Percentiles rank a stretch among this genome's conserved stretches.
phyloP scores from a whole-genome alignment of 1,284 basidiomycete genomes.

The Ustilago lituana region DNA sequence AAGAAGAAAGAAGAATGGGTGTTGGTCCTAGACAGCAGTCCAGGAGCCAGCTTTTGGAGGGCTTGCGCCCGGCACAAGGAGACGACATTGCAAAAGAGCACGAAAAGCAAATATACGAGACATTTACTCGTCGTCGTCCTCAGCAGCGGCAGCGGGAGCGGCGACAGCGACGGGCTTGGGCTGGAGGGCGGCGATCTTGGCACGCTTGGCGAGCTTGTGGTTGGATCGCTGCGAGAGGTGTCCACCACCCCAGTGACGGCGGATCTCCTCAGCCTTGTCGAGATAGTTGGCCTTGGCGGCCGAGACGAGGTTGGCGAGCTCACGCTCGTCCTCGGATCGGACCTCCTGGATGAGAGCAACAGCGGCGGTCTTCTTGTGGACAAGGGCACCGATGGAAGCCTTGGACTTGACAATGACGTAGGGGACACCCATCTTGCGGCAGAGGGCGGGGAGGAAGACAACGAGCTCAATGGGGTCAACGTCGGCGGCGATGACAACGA shows the following conservation, averaged over 20 bases:
- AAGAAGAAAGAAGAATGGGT: conserved; percentile 16
- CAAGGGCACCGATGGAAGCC: conserved; percentile 93
- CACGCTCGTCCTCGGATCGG: conserved; percentile 90
- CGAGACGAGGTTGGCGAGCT: conserved; percentile 89
- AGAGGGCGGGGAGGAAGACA: conserved; percentile 95
- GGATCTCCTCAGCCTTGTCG: conserved; percentile 93
- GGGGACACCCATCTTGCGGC: conserved; percentile 98
- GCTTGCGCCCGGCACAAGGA: conserved; percentile 10
- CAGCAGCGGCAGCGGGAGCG: conserved; percentile 31
- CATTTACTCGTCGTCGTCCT: conserved; percentile 51
- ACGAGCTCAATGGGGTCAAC: conserved; percentile 96
- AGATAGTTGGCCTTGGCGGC: conserved; percentile 95
- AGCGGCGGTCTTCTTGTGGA: conserved; percentile 97
- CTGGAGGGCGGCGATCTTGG: conserved; percentile 78
- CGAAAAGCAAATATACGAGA: conserved; percentile 22
- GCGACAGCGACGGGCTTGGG: conserved; percentile 45
- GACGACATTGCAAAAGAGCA: conserved; percentile 1
- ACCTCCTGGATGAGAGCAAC: conserved; percentile 92
- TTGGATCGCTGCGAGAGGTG: conserved; percentile 90
- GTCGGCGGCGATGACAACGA: conserved; percentile 97
- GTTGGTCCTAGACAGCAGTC: conserved; percentile 18
- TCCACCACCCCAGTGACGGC: conserved; percentile 95
- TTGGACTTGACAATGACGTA: conserved; percentile 98
- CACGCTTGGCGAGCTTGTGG: conserved; percentile 91
- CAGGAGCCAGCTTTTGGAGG: conserved; percentile 41